A percentile compares a stretch with the other conserved stretches of the same genome.
Conservation (phyloP, 31 red algal species). For the Odonthalia washingtoniensis region DNA sequence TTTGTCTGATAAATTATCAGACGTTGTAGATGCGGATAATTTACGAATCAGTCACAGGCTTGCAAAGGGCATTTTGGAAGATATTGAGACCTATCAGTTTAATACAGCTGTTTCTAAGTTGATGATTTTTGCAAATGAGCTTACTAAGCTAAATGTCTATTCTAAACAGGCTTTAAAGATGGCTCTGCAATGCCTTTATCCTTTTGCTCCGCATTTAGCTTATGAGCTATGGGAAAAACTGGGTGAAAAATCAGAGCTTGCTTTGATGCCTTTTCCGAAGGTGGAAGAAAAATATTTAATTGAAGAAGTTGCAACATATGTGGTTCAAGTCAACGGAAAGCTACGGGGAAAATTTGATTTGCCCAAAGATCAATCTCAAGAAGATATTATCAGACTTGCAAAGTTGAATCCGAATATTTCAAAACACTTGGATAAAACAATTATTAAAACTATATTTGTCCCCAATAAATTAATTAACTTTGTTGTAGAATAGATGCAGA, state of each 20-base stretch:
- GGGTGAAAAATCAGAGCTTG: constrained; percentile 40
- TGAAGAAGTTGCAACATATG: constrained; percentile 39
- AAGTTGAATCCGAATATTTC: constrained; percentile 17
- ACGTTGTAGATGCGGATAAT: constrained; percentile 50
- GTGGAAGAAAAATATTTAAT: constrained; percentile 55
- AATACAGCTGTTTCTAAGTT: constrained; percentile 84
- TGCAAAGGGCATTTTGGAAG: constrained; percentile 64
- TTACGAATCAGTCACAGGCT: constrained; percentile 53
- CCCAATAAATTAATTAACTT: too few species aligned
- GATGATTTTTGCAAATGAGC: constrained; percentile 83
- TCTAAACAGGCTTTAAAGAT: constrained; percentile 46
- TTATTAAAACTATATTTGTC: too few species aligned
- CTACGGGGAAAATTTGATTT: constrained; percentile 60
- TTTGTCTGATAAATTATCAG: constrained; percentile 42
- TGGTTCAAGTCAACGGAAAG: constrained; percentile 87
- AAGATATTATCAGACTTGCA: constrained; percentile 61
- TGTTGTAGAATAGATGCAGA: too few species aligned
- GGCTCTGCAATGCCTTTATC: constrained; percentile 57
- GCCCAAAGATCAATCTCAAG: constrained; percentile 21
- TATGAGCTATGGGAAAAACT: constrained; percentile 86
- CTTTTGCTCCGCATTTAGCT: constrained; percentile 82
- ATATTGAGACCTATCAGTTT: constrained; percentile 80
- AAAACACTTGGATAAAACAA: constrained; percentile 10
- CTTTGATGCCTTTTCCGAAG: constrained; percentile 65
- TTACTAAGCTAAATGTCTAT: constrained; percentile 54